Percentiles rank a stretch among this genome's conserved stretches.
phyloP scores from a whole-genome alignment of 768 basidiomycete genomes.

The Paxillus ammoniavirescens region DNA sequence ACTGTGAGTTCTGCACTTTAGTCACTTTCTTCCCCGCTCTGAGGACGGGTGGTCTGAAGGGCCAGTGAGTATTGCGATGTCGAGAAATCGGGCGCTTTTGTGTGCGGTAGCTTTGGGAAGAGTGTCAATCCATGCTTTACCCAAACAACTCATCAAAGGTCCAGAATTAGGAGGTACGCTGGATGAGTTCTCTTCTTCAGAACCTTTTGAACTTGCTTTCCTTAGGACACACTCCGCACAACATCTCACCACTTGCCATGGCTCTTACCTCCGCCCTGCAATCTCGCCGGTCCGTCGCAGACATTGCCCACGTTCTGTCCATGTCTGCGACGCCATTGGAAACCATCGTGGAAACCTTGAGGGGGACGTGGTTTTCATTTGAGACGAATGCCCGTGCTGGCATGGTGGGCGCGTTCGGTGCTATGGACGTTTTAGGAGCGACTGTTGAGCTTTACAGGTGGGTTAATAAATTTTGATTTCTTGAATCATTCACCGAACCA shows the following conservation, averaged over 20 bases:
- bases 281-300: conserved; percentile 51
- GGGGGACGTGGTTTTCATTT: conserved; percentile 43
- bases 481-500: conserved; percentile 5
- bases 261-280: conserved; percentile 43
- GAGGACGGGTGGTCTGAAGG: conserved; percentile 38
- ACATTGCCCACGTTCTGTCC: conserved; percentile 58
- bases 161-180: conserved; percentile 18
- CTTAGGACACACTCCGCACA: conserved; percentile 29
- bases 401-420: conserved; percentile 37
- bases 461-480: neutral
- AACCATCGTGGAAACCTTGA: conserved; percentile 47
- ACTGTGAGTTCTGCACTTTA: conserved; percentile 40
- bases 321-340: conserved; percentile 38
- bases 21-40: neutral
- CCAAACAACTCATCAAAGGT: conserved; percentile 27
- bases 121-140: conserved; percentile 45
- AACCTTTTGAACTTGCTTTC: conserved; percentile 11
- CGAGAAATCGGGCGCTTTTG: conserved; percentile 58
- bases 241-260: conserved; percentile 18
- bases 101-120: conserved; percentile 50
- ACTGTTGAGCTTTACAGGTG: conserved; percentile 39
- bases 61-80: conserved; percentile 51
- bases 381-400: conserved; percentile 42
- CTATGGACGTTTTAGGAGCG: conserved; percentile 51
- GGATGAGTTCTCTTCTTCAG: neutral